phyloP scores from a whole-genome alignment of 306 rosid genomes.

The Comarum palustre region DNA sequence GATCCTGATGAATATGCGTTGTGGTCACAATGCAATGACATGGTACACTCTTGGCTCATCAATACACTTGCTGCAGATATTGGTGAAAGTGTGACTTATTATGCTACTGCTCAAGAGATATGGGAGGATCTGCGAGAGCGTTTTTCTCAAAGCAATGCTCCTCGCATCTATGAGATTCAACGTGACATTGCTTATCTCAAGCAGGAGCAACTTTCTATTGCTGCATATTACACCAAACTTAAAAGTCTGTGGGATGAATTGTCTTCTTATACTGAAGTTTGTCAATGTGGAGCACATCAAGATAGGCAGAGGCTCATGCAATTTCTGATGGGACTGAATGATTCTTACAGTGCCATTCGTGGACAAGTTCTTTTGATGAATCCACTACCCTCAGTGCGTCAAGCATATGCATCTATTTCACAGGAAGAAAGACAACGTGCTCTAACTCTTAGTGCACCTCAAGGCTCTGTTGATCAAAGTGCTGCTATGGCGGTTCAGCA shows the following conservation, averaged over 20 bases:
- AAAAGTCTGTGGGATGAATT: background rate
- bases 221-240: background rate
- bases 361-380: background rate
- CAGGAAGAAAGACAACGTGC: background rate
- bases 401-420: background rate
- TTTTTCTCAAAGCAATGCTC: background rate
- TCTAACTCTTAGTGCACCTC: too few relatives aligned
- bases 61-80: background rate
- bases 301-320: background rate
- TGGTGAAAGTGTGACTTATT: background rate
- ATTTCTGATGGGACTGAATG: conserved; percentile 9
- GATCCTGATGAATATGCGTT: background rate
- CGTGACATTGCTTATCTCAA: background rate
- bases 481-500: background rate
- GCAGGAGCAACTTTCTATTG: background rate
- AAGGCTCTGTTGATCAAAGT: background rate
- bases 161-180: background rate
- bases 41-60: conserved; percentile 5
- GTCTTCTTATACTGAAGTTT: background rate
- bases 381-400: background rate
- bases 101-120: background rate
- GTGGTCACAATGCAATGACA: background rate
- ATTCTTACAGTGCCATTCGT: background rate
- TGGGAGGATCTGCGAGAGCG: background rate
- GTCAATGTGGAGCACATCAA: too few relatives aligned